Base-by-base conservation (phyloP, 2,329 filamentous ascomycete genomes). In the Achaetomium macrosporum region DNA sequence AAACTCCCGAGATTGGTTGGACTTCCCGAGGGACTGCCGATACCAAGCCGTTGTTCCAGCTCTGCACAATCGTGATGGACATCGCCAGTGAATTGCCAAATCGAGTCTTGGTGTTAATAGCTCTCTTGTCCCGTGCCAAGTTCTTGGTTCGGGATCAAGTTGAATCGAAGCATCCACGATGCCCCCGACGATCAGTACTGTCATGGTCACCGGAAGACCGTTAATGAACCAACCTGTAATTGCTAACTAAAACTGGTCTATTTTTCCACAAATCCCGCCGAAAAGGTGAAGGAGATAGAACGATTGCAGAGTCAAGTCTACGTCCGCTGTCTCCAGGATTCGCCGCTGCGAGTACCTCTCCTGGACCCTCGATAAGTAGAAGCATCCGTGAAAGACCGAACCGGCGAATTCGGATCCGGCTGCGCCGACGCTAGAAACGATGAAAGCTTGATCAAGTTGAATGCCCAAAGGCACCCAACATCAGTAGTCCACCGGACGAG, bases 401-500 rank as follows among this genome's bases (percentile, higher is more conserved):
- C 20, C 25, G 50, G 16, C 29, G 35, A 54, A 30, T 17, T 30
- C n/a, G 29, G 36, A 47, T 25, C 35, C 50, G 50, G 49, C 51
- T 53, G 53, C 54, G 48, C 56, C 60, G 55, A 55, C 51, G 50
- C 53, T 57, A 58, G 41, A 58, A 54, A 50, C 43, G 53, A 39
- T 39, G 45, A 20, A 47, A 53, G 46, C 25, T 50, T 54, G 42
- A 55, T 51, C 46, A 59, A 20, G 58, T 56, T 42, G 47, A 47
- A 42, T 33, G 49, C 49, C 36, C 31, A 35, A 16, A 47, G 39
- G 44, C 51, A 51, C 43, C 50, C 57, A 59, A 55, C 54, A 59
- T 60, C 60, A 61, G 60, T 60, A 48, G 37, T 46, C 56, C 56
- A 48, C 55, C 43, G 51, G 44, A 54, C 25, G 44, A 51, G 45